Evolutionary conservation across 257 asterid genomes (phyloP).

Genomic region (Agastache rugosa): DNA sequence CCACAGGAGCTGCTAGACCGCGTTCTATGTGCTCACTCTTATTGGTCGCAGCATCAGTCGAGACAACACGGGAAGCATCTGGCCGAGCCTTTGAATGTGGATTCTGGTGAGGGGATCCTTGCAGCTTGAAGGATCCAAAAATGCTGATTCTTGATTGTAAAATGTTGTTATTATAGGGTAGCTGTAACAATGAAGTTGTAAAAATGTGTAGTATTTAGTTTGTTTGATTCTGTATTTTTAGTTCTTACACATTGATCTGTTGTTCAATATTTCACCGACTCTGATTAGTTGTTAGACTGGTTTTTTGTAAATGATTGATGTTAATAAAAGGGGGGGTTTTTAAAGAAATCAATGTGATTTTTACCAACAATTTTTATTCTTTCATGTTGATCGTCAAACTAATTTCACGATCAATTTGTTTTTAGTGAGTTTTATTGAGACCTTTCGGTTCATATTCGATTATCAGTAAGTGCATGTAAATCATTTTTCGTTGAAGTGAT

Average conservation of each 20-base stretch:
- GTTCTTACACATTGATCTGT: slow-evolving; percentile 49
- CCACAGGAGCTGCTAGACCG: slow-evolving; percentile 88
- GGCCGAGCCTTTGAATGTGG: slow-evolving; percentile 42
- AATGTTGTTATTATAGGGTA: slow-evolving; percentile 42
- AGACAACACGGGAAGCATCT: slow-evolving; percentile 63
- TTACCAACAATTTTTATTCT: not conserved
- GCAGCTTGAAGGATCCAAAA: slow-evolving; percentile 44
- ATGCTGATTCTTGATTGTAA: slow-evolving; percentile 37
- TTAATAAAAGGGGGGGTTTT: slow-evolving; percentile 32
- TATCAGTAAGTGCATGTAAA: no score
- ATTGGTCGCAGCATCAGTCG: slow-evolving; percentile 81
- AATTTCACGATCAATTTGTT: no score
- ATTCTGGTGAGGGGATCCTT: slow-evolving; percentile 37
- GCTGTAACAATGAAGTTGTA: slow-evolving; percentile 46
- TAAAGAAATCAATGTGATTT: not conserved
- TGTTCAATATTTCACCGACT: slow-evolving; percentile 37
- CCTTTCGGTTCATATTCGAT: no score
- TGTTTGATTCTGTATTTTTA: slow-evolving; percentile 24
- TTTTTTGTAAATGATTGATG: slow-evolving; percentile 50
- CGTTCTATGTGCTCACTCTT: slow-evolving; percentile 69
- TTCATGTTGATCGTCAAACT: not conserved
- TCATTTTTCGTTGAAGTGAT: no score
- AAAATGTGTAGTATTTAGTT: slow-evolving; percentile 35
- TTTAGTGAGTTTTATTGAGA: no score
- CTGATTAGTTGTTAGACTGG: slow-evolving; percentile 40